Conservation (phyloP, 345 rosid genomes). For the Citrus reticulata region DNA sequence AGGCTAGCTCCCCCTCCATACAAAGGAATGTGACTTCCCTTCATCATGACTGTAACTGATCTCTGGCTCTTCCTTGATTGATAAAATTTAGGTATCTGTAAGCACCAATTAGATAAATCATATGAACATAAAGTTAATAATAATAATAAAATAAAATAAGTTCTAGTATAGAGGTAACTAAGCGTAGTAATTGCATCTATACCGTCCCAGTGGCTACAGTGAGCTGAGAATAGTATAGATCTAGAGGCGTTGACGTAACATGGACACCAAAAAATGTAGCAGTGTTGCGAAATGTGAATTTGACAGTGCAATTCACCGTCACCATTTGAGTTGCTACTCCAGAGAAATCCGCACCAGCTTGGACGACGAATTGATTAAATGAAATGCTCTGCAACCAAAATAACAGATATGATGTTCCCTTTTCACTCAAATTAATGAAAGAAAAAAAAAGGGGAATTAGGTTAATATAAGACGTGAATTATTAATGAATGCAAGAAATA, state of each 20-base stretch:
- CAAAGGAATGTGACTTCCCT: slow-evolving; percentile 45
- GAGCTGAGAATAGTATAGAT: slow-evolving; percentile 59
- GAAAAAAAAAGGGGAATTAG: not conserved
- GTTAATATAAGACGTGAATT: too few relatives aligned
- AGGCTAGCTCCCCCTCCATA: slow-evolving; percentile 63
- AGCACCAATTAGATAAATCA: not conserved
- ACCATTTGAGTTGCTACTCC: slow-evolving; percentile 71
- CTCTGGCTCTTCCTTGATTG: slow-evolving; percentile 67
- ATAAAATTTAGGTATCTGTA: slow-evolving; percentile 52
- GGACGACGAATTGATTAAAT: slow-evolving; percentile 53
- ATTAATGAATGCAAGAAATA: not conserved
- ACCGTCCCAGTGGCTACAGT: slow-evolving; percentile 59
- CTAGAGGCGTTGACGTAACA: slow-evolving; percentile 53
- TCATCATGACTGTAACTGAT: slow-evolving; percentile 29
- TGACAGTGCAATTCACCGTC: slow-evolving; percentile 56
- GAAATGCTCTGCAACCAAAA: slow-evolving; percentile 39
- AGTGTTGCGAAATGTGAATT: slow-evolving; percentile 49
- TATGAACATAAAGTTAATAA: not conserved
- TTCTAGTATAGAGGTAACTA: not conserved
- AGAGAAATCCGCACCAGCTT: slow-evolving; percentile 61
- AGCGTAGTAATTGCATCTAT: not conserved
- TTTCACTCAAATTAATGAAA: not conserved
- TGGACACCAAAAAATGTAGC: slow-evolving; percentile 71
- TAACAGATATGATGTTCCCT: not conserved
- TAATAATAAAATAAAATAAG: not conserved